phyloP scores from a whole-genome alignment of 208 protist species.

The Leishmania major region DNA sequence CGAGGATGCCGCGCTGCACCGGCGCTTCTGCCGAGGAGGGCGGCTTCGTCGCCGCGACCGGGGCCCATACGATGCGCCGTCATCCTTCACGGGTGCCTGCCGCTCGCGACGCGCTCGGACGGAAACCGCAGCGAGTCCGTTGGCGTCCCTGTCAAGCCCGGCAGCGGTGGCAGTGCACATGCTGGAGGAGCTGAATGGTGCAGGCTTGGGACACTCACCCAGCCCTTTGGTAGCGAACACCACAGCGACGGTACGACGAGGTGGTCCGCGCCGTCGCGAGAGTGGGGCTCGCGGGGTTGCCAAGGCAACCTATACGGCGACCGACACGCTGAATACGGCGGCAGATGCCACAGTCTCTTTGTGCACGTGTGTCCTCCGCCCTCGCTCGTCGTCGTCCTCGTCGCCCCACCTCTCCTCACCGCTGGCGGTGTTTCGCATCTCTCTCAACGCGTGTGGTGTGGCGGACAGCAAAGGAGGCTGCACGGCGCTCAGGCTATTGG shows the following conservation, averaged over 20 bases:
- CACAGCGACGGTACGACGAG: neutral
- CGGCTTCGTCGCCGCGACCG: neutral
- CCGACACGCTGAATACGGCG: neutral
- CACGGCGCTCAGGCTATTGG: constrained; percentile 32
- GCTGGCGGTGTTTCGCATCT: neutral
- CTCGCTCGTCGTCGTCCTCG: neutral
- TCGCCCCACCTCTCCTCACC: neutral
- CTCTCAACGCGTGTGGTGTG: neutral
- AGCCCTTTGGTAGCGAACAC: neutral
- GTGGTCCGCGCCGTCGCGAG: neutral
- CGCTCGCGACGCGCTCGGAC: neutral
- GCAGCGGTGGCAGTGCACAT: constrained; percentile 5
- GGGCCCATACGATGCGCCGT: neutral
- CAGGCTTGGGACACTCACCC: too few species aligned
- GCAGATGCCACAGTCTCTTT: neutral
- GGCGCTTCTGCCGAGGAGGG: constrained; percentile 34
- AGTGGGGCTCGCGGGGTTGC: neutral
- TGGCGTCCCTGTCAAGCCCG: neutral
- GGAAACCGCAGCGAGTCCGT: neutral
- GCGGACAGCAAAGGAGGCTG: constrained; percentile 4
- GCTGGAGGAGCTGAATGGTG: constrained; percentile 3
- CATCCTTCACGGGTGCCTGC: neutral
- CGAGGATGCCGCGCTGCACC: constrained; percentile 60
- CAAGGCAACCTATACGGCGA: neutral
- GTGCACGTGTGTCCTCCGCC: neutral